A percentile compares a stretch with the other conserved stretches of the same genome.
phyloP scores from a whole-genome alignment of 768 basidiomycete genomes.

The Hericium erinaceus region DNA sequence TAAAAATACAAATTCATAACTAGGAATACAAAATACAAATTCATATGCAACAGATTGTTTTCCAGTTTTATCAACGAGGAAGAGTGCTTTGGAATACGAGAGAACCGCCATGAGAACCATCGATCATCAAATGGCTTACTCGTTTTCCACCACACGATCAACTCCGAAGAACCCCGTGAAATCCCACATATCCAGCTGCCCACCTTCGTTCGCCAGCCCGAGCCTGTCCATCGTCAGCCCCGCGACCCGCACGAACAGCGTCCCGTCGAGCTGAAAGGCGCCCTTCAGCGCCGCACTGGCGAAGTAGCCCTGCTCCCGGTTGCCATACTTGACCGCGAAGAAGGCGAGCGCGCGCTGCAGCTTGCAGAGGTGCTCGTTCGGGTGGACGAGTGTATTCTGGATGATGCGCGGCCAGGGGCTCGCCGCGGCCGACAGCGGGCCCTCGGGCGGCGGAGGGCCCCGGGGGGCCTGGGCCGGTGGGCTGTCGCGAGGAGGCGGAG shows the following conservation, averaged over 20 bases:
- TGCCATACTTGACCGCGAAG: slow-evolving; percentile 36
- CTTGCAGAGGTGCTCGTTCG: slow-evolving; percentile 49
- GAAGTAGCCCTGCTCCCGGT: slow-evolving; percentile 25
- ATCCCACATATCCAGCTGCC: slow-evolving; percentile 3
- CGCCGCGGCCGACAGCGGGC: slow-evolving; percentile 5
- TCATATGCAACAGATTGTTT: no score
- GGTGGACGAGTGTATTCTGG: slow-evolving; percentile 42
- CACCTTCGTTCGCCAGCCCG: slow-evolving; percentile 11
- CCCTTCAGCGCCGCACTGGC: slow-evolving; percentile 30
- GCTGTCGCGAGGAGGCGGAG: slow-evolving; percentile 19
- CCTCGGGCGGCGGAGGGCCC: neutral
- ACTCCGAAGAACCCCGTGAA: neutral
- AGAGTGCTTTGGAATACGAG: no score
- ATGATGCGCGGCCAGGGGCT: slow-evolving; percentile 48
- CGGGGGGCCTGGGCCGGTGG: slow-evolving; percentile 4
- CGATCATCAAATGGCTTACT: neutral
- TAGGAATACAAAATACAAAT: no score
- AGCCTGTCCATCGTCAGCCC: slow-evolving; percentile 34
- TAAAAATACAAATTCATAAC: no score
- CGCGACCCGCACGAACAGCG: slow-evolving; percentile 51
- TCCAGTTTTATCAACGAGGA: no score
- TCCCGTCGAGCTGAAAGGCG: slow-evolving; percentile 49
- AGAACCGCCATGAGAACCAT: neutral
- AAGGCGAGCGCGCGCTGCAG: slow-evolving; percentile 41
- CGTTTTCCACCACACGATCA: neutral